Base-by-base conservation (phyloP, 352 stramenopile species). In the Phytophthora pseudosyringae region DNA sequence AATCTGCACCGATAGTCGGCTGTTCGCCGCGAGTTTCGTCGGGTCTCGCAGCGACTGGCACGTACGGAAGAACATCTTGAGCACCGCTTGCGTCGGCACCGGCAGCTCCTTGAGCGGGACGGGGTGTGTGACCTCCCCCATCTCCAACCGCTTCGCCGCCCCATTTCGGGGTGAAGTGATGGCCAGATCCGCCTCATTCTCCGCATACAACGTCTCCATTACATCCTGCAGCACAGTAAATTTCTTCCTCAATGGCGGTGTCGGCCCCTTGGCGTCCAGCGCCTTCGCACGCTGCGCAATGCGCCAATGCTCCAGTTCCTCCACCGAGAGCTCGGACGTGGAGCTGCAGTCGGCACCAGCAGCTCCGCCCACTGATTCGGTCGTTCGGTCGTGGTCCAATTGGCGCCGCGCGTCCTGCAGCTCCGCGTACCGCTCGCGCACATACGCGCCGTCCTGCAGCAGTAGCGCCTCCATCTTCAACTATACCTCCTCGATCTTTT, bases 61-160 rank as follows among this genome's bases (percentile, higher is more conserved):
- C 5, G 88, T 55, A 0, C 80, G 74, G 43, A 91, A 93, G 58
- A 95, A 93, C 48, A 93, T 75, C 18, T 68, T 71, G n/a, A 95
- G 53, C 28, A 68, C 78, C 4, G 93, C 55, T 55, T 95, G 86
- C 4, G 73, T 83, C 0, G 86, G 64, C 0, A 88, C 36, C 0
- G 83, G 75, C 1, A 94, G 61, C 3, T 89, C 79, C 3, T 76
- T 60, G 13, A 91, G 41, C 0, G 64, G 39, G 11, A 80, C 51
- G 10, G 78, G 66, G 2, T 43, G 29, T 10, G 48, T 36, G 0
- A 35, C 18, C 11, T 67, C 38, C 4, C 7, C 29, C 15, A 32
- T 48, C 5, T 59, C 54, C 21, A 44, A 35, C 9, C 58, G 57
- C 35, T 55, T 60, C n/a, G 39, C 16, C n/a, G 49, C 26, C 33